A percentile compares a stretch with the other conserved stretches of the same genome.
Evolutionary conservation across 2,329 filamentous ascomycete species (phyloP).

Genomic region (Fusarium sp.): DNA sequence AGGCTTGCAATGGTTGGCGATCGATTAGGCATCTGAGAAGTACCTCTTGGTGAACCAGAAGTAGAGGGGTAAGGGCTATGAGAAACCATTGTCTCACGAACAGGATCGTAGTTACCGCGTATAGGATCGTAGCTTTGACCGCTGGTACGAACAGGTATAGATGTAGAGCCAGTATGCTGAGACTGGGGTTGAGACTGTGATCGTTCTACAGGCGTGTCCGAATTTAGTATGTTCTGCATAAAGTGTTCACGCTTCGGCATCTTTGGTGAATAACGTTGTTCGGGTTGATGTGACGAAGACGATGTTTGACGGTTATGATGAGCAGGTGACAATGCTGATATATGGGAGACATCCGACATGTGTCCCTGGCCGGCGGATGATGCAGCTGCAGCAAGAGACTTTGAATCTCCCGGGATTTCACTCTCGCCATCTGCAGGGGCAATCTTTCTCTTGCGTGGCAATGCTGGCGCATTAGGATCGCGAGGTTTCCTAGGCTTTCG

Average conservation of each 20-base stretch:
- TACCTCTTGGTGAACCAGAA: slow-evolving; percentile 60
- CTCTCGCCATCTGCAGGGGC: slow-evolving; percentile 52
- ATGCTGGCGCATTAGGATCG: slow-evolving; percentile 66
- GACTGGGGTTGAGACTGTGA: slow-evolving; percentile 35
- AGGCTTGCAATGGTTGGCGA: slow-evolving; percentile 93
- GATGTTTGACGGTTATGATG: slow-evolving; percentile 45
- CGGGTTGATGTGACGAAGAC: slow-evolving; percentile 33
- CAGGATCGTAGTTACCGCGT: slow-evolving; percentile 75
- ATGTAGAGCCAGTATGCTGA: slow-evolving; percentile 52
- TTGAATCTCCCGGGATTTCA: slow-evolving; percentile 48
- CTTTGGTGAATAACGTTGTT: slow-evolving; percentile 54
- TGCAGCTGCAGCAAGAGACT: slow-evolving; percentile 46
- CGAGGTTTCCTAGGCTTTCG: slow-evolving; percentile 65
- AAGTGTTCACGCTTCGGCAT: slow-evolving; percentile 62
- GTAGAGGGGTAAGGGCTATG: slow-evolving; percentile 58
- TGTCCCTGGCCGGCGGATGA: slow-evolving; percentile 33
- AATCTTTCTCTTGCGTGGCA: slow-evolving; percentile 65
- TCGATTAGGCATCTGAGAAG: slow-evolving; percentile 47
- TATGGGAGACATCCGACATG: slow-evolving; percentile 38
- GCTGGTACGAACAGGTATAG: slow-evolving; percentile 67
- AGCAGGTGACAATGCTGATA: slow-evolving; percentile 39
- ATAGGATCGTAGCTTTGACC: slow-evolving; percentile 92
- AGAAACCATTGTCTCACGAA: slow-evolving; percentile 68
- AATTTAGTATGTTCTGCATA: slow-evolving; percentile 67
- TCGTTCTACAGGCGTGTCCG: slow-evolving; percentile 49